Conservation (phyloP, 2,329 filamentous ascomycete species). For the Hortaea sp. region DNA sequence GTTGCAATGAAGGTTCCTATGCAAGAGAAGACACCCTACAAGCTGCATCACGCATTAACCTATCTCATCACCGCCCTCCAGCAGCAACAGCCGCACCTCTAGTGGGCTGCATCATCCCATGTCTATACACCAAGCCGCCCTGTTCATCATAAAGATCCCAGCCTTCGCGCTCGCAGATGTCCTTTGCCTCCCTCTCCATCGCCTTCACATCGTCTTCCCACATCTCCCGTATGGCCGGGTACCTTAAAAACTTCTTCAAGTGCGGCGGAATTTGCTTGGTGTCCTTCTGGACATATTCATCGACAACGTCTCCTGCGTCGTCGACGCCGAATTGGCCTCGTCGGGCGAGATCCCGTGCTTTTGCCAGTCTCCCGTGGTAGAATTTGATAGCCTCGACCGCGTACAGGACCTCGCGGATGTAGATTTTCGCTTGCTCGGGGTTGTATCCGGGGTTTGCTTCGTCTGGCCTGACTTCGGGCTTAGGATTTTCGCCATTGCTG, state of each 20-base stretch:
- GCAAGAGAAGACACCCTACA: no score
- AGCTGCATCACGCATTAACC: no score
- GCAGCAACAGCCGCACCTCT: no score
- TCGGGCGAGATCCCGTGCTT: not conserved
- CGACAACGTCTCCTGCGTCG: not conserved
- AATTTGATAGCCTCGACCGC: slow-evolving; percentile 5
- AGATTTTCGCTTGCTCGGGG: slow-evolving; percentile 8
- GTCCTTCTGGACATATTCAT: not conserved
- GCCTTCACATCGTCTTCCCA: slow-evolving; percentile 15
- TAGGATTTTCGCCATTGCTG: not conserved
- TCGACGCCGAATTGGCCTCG: not conserved
- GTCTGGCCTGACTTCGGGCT: not conserved
- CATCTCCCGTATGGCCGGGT: slow-evolving; percentile 15
- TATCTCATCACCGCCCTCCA: no score
- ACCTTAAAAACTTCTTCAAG: slow-evolving; percentile 12
- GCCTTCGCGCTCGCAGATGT: slow-evolving; percentile 17
- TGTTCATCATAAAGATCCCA: slow-evolving; percentile 19
- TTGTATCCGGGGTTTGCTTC: slow-evolving; percentile 15
- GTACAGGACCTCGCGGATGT: slow-evolving; percentile 17
- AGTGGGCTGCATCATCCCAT: no score
- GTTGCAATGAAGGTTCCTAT: no score
- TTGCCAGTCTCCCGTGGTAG: not conserved
- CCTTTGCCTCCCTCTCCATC: slow-evolving; percentile 15
- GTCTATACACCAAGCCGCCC: slow-evolving; percentile 16
- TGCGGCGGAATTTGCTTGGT: no score